These are phyloP conservation scores for Diutina pseudorugosa DNA, from an alignment of 1,139 yeast species.

Conservation along the genomic window DNA sequence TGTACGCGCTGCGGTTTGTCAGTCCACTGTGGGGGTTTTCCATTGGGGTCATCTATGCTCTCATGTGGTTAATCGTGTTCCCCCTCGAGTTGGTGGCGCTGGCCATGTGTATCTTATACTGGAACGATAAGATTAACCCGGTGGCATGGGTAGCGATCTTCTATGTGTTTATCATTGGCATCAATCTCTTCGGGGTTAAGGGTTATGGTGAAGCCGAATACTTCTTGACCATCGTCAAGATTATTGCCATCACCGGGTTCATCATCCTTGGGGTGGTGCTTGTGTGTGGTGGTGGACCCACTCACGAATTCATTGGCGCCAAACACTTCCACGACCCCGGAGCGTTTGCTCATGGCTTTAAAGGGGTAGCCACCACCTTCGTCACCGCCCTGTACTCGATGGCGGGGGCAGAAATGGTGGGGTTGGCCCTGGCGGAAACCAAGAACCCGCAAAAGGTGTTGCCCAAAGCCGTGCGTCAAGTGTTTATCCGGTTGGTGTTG, in stretches of 20 bases:
- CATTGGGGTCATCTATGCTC: slow-evolving; percentile 21
- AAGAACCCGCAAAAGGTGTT: slow-evolving; percentile 39
- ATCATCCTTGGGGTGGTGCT: slow-evolving; percentile 18
- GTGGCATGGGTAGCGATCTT: slow-evolving; percentile 38
- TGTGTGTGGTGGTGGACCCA: slow-evolving; percentile 18
- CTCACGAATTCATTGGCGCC: slow-evolving; percentile 19
- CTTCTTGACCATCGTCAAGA: slow-evolving; percentile 22
- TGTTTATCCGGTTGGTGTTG: slow-evolving; percentile 14
- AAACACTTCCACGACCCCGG: slow-evolving; percentile 22
- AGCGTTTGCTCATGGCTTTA: slow-evolving; percentile 13
- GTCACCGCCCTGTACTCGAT: slow-evolving; percentile 2
- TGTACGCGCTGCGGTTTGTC: slow-evolving; percentile 18
- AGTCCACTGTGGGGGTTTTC: slow-evolving; percentile 17
- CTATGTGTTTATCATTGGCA: slow-evolving; percentile 22
- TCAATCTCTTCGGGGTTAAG: slow-evolving; percentile 35
- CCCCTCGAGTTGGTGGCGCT: slow-evolving; percentile 56
- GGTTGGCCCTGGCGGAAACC: slow-evolving; percentile 19
- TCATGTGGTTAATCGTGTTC: slow-evolving; percentile 68
- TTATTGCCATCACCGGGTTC: slow-evolving; percentile 20
- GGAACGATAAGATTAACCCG: slow-evolving; percentile 16
- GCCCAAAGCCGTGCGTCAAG: slow-evolving; percentile 15
- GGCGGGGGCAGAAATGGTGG: slow-evolving; percentile 4
- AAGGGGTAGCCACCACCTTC: not conserved
- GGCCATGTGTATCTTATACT: slow-evolving; percentile 14
- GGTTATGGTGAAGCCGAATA: slow-evolving; percentile 42